Percentiles rank a stretch among this genome's conserved stretches.
Evolutionary conservation across 2,329 filamentous ascomycete genomes (phyloP).

Genomic region (Cladosporium phlei): DNA sequence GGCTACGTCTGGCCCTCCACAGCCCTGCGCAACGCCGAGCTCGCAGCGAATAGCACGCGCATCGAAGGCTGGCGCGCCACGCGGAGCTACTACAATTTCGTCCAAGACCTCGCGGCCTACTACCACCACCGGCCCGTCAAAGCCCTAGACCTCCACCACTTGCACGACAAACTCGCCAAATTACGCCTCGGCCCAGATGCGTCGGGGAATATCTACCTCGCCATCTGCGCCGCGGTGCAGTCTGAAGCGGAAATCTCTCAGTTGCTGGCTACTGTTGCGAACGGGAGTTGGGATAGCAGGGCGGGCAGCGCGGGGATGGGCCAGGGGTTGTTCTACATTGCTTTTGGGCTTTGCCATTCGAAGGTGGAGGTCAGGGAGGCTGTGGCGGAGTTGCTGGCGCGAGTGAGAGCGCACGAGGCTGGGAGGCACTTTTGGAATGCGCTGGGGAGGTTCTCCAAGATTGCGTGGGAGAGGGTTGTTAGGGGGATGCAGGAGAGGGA

Average conservation of each 20-base stretch:
- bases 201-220: conserved; percentile 78
- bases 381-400: conserved; percentile 73
- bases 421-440: conserved; percentile 89
- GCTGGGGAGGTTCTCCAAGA: conserved; percentile 80
- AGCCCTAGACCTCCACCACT: conserved; percentile 81
- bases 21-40: conserved; percentile 70
- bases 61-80: conserved; percentile 98
- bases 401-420: conserved; percentile 80
- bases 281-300: conserved; percentile 25
- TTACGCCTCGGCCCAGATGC: conserved; percentile 72
- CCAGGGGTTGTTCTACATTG: conserved; percentile 84
- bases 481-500: conserved; percentile 23
- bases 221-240: conserved; percentile 61
- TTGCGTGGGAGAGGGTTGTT: conserved; percentile 76
- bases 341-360: conserved; percentile 87
- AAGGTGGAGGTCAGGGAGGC: conserved; percentile 71
- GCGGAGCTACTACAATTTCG: conserved; percentile 90
- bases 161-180: conserved; percentile 83
- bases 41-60: conserved; percentile 83
- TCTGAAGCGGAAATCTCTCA: conserved; percentile 74
- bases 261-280: conserved; percentile 31
- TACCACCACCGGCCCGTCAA: conserved; percentile 55
- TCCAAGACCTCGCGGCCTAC: conserved; percentile 43
- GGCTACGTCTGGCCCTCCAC: conserved; percentile 95
- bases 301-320: conserved; percentile 17